These are phyloP conservation scores for Paecilomyces dactylethromorphus DNA, from an alignment of 2,329 filamentous ascomycete genomes.

Conservation along the genomic window DNA sequence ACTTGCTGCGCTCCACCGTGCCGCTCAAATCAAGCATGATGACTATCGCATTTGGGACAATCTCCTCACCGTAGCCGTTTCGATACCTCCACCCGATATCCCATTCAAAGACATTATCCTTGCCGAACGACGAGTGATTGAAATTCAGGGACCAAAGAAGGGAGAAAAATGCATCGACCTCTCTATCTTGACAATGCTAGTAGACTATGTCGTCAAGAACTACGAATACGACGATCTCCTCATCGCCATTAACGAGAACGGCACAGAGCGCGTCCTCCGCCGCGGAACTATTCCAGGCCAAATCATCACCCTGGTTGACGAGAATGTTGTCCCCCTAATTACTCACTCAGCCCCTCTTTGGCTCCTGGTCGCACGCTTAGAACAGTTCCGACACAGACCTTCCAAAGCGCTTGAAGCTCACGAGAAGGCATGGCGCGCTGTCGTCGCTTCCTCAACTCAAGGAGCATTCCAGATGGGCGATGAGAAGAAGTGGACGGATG, in stretches of 20 bases:
- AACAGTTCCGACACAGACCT: conserved; percentile 67
- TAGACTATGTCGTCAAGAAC: conserved; percentile 60
- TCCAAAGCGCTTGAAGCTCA: conserved; percentile 70
- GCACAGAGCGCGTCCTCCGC: conserved; percentile 31
- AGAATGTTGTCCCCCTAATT: conserved; percentile 71
- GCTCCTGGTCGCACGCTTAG: conserved; percentile 64
- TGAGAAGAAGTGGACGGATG: conserved; percentile 60
- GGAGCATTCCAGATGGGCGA: conserved; percentile 47
- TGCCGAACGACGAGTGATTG: conserved; percentile 67
- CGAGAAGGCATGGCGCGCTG: conserved; percentile 82
- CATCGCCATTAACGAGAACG: conserved; percentile 29
- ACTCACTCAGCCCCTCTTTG: conserved; percentile 73
- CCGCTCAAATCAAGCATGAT: conserved; percentile 73
- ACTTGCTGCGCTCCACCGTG: conserved; percentile 78
- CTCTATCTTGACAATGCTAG: conserved; percentile 63
- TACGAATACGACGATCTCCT: conserved; percentile 32
- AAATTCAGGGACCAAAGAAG: conserved; percentile 58
- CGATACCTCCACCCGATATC: conserved; percentile 60
- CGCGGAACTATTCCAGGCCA: conserved; percentile 46
- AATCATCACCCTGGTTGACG: conserved; percentile 67
- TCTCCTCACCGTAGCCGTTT: conserved; percentile 77
- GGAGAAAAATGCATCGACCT: conserved; percentile 74
- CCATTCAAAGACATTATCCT: conserved; percentile 69
- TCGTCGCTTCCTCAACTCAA: conserved; percentile 41
- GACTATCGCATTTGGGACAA: conserved; percentile 97